A percentile compares a stretch with the other conserved stretches of the same genome.
Evolutionary conservation across 1,139 yeast species (phyloP).

Genomic region (Meyerozyma athensensis): DNA sequence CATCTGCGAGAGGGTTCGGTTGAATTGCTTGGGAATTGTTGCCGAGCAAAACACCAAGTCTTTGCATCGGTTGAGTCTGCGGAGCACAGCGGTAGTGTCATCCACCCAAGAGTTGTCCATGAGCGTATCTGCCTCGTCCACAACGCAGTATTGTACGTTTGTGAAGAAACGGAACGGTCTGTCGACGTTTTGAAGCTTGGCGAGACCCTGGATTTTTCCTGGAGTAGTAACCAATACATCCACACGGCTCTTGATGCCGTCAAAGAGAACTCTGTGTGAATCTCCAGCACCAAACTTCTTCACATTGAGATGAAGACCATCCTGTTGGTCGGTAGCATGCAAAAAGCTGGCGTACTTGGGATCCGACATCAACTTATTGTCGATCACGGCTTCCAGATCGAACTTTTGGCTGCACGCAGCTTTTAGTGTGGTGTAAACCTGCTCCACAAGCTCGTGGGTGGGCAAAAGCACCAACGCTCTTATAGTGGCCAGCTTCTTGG

Average conservation of each 20-base stretch:
- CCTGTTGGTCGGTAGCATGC: constrained; percentile 19
- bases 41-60: constrained; percentile 83
- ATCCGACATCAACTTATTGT: constrained; percentile 14
- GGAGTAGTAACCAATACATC: constrained; percentile 89
- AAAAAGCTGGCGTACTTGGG: constrained; percentile 22
- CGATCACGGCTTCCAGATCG: constrained; percentile 15
- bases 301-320: constrained; percentile 38
- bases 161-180: constrained; percentile 46
- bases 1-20: constrained; percentile 51
- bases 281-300: constrained; percentile 57
- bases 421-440: constrained; percentile 55
- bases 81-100: constrained; percentile 58
- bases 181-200: constrained; percentile 38
- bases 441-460: constrained; percentile 83
- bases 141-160: constrained; percentile 55
- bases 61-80: constrained; percentile 47
- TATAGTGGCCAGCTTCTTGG: constrained; percentile 39
- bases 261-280: constrained; percentile 45
- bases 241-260: constrained; percentile 46
- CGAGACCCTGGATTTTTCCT: constrained; percentile 49
- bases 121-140: constrained; percentile 95
- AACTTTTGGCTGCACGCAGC: constrained; percentile 29
- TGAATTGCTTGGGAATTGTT: constrained; percentile 79
- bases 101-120: constrained; percentile 79
- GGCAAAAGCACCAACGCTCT: constrained; percentile 77